phyloP scores from a whole-genome alignment of 2,329 filamentous ascomycete species.

The Pestalotiopsis sp. region DNA sequence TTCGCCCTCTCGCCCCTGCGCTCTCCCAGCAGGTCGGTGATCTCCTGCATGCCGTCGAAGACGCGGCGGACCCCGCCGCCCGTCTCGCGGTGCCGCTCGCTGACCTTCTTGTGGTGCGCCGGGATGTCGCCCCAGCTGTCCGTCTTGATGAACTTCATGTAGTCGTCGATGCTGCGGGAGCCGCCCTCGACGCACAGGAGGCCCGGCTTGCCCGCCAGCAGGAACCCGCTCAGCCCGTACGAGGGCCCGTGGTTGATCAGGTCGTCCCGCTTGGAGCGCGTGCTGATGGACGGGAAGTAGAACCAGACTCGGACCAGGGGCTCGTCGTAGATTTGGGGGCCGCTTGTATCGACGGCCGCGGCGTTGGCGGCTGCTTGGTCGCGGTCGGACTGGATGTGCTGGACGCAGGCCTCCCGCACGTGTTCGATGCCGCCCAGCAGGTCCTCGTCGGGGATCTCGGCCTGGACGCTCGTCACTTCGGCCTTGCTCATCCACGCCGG shows the following conservation, averaged over 20 bases:
- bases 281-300: conserved; percentile 65
- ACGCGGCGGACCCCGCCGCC: conserved; percentile 34
- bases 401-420: conserved; percentile 39
- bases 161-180: conserved; percentile 53
- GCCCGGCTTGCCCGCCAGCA: conserved; percentile 63
- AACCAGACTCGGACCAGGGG: conserved; percentile 60
- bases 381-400: conserved; percentile 29
- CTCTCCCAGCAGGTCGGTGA: conserved; percentile 53
- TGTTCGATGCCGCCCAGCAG: conserved; percentile 48
- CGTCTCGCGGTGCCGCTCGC: conserved; percentile 53
- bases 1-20: conserved; percentile 52
- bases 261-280: conserved; percentile 60
- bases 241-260: conserved; percentile 55
- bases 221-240: conserved; percentile 60
- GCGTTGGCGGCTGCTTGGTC: background rate
- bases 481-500: conserved; percentile 56
- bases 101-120: conserved; percentile 64
- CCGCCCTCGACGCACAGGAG: conserved; percentile 54
- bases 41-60: conserved; percentile 60
- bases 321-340: background rate
- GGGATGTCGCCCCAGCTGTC: conserved; percentile 67
- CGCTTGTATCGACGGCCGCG: background rate
- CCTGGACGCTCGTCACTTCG: conserved; percentile 40
- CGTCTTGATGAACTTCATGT: conserved; percentile 67
- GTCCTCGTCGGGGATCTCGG: conserved; percentile 46